Conservation (phyloP, 2,329 filamentous ascomycete species). For the Emergomyces orientalis region DNA sequence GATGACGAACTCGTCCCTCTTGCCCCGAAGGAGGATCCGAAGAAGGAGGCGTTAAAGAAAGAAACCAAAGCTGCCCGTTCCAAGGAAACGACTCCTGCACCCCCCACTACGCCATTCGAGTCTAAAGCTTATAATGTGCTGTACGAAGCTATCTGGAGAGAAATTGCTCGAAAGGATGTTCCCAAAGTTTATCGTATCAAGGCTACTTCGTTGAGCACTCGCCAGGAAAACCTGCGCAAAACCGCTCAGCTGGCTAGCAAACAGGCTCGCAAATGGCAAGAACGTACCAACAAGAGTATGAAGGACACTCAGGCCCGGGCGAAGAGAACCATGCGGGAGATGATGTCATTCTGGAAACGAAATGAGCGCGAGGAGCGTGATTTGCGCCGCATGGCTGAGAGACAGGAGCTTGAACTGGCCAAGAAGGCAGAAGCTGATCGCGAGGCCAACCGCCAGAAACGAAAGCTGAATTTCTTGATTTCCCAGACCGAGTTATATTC, state of each 20-base stretch:
- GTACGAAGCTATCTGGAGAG: conserved; percentile 94
- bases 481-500: conserved; percentile 98
- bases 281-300: conserved; percentile 94
- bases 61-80: conserved; percentile 32
- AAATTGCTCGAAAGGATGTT: conserved; percentile 86
- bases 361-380: conserved; percentile 97
- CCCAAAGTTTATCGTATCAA: conserved; percentile 88
- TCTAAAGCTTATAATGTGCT: conserved; percentile 95
- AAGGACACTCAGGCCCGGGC: conserved; percentile 95
- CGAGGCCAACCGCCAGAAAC: conserved; percentile 92
- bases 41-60: conserved; percentile 37
- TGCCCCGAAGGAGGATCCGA: conserved; percentile 49
- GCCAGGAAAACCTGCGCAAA: conserved; percentile 93
- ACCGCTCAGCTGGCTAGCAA: conserved; percentile 94
- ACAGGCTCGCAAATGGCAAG: conserved; percentile 93
- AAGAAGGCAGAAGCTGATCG: conserved; percentile 95
- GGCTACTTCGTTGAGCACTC: conserved; percentile 71
- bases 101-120: conserved; percentile 56
- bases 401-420: conserved; percentile 90
- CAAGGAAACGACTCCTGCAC: conserved; percentile 38
- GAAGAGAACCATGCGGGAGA: conserved; percentile 97
- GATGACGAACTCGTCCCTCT: conserved; percentile 40
- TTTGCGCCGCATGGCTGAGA: conserved; percentile 84
- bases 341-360: conserved; percentile 99
- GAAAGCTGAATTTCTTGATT: conserved; percentile 98